Conservation (phyloP, 2,329 filamentous ascomycete species). For the Colletotrichum magnum region DNA sequence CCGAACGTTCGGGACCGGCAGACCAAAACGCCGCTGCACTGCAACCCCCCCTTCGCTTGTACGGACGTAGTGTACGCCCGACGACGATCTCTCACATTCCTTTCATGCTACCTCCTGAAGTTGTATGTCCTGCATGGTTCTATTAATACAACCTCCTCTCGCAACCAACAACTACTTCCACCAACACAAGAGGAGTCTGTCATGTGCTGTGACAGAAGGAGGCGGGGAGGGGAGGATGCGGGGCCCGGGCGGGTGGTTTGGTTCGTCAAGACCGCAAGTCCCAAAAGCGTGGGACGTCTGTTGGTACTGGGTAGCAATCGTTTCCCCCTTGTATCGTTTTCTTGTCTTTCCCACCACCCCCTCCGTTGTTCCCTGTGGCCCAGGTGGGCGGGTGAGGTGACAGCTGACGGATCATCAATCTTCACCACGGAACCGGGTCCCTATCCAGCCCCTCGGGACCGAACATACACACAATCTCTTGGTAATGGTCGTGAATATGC, state of each 20-base stretch:
- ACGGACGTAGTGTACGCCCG: neutral
- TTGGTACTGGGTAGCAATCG: too few species aligned
- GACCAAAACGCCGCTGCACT: neutral
- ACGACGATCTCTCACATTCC: too few species aligned
- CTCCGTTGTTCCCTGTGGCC: too few species aligned
- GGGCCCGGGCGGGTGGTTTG: too few species aligned
- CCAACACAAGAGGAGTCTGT: too few species aligned
- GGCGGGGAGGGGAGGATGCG: too few species aligned
- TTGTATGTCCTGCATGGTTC: neutral
- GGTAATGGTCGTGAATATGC: neutral
- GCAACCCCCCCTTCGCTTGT: neutral
- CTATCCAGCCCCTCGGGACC: constrained; percentile 17
- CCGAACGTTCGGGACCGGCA: neutral
- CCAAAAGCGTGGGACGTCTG: too few species aligned
- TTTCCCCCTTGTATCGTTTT: neutral
- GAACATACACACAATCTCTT: neutral
- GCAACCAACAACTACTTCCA: too few species aligned
- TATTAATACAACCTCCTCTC: neutral
- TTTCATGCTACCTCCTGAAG: too few species aligned
- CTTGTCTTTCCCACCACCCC: neutral
- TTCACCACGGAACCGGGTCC: neutral
- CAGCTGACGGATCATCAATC: constrained; percentile 1
- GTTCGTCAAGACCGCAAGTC: too few species aligned
- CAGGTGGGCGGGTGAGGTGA: neutral
- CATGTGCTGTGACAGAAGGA: too few species aligned